Evolutionary conservation across 139 green algal genomes (phyloP).

Genomic region (Tetraselmis striata): DNA sequence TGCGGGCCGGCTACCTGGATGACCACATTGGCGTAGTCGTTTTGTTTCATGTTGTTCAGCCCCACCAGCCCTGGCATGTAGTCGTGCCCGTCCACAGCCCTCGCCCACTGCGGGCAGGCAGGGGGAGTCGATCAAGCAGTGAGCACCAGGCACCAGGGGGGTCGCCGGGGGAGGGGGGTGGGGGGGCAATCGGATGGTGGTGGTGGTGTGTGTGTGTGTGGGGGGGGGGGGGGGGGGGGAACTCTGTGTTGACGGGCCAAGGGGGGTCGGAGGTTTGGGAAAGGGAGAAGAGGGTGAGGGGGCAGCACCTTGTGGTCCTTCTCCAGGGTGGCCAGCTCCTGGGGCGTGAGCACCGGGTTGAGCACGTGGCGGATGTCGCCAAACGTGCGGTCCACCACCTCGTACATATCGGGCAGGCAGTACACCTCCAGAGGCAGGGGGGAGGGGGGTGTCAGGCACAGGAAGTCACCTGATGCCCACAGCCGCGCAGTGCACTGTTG

Average conservation of each 20-base stretch:
- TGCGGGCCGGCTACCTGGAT: too few relatives aligned
- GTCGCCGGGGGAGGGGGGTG: not conserved
- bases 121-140: too few relatives aligned
- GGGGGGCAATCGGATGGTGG: not conserved
- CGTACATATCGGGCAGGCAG: constrained; percentile 94
- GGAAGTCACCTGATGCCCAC: not conserved
- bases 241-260: not conserved
- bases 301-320: constrained; percentile 12
- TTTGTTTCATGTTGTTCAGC: constrained; percentile 91
- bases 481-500: not conserved
- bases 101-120: constrained; percentile 67
- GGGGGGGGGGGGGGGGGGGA: not conserved
- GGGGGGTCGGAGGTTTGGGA: not conserved
- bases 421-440: constrained; percentile 48
- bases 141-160: not conserved
- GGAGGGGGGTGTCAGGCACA: too few relatives aligned
- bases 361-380: constrained; percentile 87
- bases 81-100: constrained; percentile 87
- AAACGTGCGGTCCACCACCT: constrained; percentile 86
- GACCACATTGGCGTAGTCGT: constrained; percentile 92
- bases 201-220: not conserved
- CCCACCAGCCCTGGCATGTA: constrained; percentile 95
- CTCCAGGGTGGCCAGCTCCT: constrained; percentile 27
- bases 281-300: too few relatives aligned
- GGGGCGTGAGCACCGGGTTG: constrained; percentile 65